These are phyloP conservation scores for Cucumis melo DNA, from an alignment of 306 rosid species.

Conservation along the genomic window DNA sequence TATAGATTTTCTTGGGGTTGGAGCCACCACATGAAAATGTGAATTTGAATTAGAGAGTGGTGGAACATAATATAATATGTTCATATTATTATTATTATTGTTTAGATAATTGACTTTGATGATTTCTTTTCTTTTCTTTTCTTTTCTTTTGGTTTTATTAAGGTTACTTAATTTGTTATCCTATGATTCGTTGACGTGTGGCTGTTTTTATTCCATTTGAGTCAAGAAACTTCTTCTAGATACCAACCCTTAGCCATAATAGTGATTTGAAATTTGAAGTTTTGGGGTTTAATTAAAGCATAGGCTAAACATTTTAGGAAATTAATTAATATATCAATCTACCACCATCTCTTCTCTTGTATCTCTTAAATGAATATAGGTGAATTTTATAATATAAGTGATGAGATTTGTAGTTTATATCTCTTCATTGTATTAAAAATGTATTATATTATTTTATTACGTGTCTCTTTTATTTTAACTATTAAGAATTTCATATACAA, in stretches of 20 bases:
- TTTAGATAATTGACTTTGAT: neutral
- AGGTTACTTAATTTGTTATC: neutral
- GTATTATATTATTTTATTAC: too few species aligned
- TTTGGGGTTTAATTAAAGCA: neutral
- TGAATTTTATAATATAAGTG: too few species aligned
- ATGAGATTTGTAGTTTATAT: too few species aligned
- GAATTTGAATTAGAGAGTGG: neutral
- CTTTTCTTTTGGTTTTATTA: neutral
- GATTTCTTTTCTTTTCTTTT: neutral
- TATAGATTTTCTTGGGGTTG: slow-evolving; percentile 95
- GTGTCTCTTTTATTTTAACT: too few species aligned
- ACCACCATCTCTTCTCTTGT: too few species aligned
- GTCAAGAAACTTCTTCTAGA: neutral
- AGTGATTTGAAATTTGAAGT: neutral
- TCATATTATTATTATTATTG: neutral
- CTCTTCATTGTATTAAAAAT: too few species aligned
- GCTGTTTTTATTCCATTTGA: neutral
- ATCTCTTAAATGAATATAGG: too few species aligned
- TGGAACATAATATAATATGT: neutral
- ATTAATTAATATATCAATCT: too few species aligned
- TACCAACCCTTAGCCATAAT: neutral
- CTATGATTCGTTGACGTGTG: neutral
- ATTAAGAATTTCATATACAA: too few species aligned
- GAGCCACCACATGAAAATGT: slow-evolving; percentile 34
- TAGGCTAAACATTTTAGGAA: too few species aligned